Evolutionary conservation across 2,329 filamentous ascomycete genomes (phyloP).

Genomic region (Biscogniauxia marginata): DNA sequence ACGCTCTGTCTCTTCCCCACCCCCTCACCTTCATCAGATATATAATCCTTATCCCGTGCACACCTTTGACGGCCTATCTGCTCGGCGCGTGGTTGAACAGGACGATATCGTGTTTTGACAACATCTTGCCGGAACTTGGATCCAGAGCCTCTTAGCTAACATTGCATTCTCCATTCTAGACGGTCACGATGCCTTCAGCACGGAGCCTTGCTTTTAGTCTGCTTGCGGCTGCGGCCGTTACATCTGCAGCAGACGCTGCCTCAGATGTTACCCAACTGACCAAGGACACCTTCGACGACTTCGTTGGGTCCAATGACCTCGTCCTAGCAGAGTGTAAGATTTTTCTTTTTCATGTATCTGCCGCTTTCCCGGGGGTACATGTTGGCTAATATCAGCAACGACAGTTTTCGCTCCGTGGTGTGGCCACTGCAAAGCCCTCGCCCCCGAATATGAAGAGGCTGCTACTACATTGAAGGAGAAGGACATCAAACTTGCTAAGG

Average conservation of each 20-base stretch:
- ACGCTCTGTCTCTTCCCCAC: not conserved
- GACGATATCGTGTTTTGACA: no score
- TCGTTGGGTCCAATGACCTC: conserved; percentile 80
- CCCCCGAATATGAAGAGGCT: conserved; percentile 85
- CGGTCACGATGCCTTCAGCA: conserved; percentile 29
- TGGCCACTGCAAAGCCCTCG: conserved; percentile 98
- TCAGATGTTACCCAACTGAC: conserved; percentile 86
- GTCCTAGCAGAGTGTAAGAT: conserved; percentile 94
- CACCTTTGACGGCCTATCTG: no score
- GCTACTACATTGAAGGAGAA: conserved; percentile 84
- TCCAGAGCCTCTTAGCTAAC: conserved; percentile 5
- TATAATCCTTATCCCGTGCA: no score
- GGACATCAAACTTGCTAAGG: conserved; percentile 79
- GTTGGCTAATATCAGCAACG: conserved; percentile 35
- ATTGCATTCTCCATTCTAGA: conserved; percentile 3
- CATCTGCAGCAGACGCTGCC: conserved; percentile 59
- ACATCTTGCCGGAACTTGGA: no score
- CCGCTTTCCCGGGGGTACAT: not conserved
- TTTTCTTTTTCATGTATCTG: conserved; percentile 14
- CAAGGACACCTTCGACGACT: conserved; percentile 82
- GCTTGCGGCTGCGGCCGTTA: conserved; percentile 53
- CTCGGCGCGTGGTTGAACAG: no score
- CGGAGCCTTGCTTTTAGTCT: conserved; percentile 49
- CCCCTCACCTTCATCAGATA: not conserved
- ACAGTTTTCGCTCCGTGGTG: conserved; percentile 94